Evolutionary conservation across 352 stramenopile species (phyloP), one percentile per base, ranked within the genome.

Genomic region (Phytopythium cucurbitacearum): DNA sequence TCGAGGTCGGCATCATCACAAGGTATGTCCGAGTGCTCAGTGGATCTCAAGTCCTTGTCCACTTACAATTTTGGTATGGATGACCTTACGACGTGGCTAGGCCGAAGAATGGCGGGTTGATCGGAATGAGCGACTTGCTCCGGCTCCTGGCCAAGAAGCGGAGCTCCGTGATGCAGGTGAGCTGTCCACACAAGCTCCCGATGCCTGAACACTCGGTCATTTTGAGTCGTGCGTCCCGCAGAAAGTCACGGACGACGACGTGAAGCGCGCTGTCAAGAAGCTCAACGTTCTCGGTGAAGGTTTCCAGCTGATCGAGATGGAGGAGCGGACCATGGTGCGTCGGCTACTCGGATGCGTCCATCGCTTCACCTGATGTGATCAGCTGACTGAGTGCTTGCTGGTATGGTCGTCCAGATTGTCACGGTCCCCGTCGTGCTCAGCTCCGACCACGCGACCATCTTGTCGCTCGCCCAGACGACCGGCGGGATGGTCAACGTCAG

Each of bases 1-100:
- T 98, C 38, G 96, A 99, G 64, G 89, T 99, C 36, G 98, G 97
- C 62, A 94, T 99, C 57, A 76, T 97, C 12, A 99, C 93, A 38
- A 62, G 92, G 62, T 85, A 15, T 44, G 7, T 5, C 0, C 12
- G 1, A 28, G 10, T 47, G 33, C 21, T 4, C 7, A 39, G 15
- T 46, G 3, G 13, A 46, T 43, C 8, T 28, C 44, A 28, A 33
- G 37, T 58, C 15, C 33, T 53, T 42, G 49, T 2, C 39, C 3
- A 16, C n/a, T 48, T 12, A 33, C 13, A 15, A 13, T 21, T 7
- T 13, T 36, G 36, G 21, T 33, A 32, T 3, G 16, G 38, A 47
- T 48, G 34, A 7, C 32, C 13, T 28, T 36, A 48, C 41, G 39
- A n/a, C 5, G 6, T 50, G 35, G 33, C 34, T 34, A 85, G 81